phyloP scores from a whole-genome alignment of 2,329 filamentous ascomycete genomes.

The Trichoderma koningiopsis region DNA sequence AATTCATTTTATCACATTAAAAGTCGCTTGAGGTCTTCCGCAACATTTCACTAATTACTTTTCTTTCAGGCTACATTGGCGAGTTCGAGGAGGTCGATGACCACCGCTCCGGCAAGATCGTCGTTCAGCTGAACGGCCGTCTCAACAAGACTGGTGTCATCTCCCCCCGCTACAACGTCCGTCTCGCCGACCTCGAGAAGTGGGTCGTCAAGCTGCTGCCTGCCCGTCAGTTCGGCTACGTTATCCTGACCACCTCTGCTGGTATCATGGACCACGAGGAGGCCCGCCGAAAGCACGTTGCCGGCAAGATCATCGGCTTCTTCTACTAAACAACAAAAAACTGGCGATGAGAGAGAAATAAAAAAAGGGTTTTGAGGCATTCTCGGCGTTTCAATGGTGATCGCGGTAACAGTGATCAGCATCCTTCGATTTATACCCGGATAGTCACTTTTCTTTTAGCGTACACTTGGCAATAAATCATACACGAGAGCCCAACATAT shows the following conservation, averaged over 20 bases:
- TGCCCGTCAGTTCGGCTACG: conserved; percentile 99
- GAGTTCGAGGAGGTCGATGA: conserved; percentile 99
- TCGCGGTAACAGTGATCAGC: conserved; percentile 43
- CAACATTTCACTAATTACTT: conserved; percentile 70
- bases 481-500: conserved; percentile 25
- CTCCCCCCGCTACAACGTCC: conserved; percentile 98
- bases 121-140: conserved; percentile 97
- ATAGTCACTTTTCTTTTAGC: conserved; percentile 34
- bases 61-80: conserved; percentile 86
- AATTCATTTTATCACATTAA: conserved; percentile 39
- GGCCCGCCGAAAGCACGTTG: conserved; percentile 97
- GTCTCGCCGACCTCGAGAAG: conserved; percentile 97
- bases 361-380: conserved; percentile 37
- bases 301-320: conserved; percentile 99
- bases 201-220: conserved; percentile 99
- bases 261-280: conserved; percentile 99
- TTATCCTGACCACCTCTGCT: conserved; percentile 97
- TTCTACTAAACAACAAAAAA: conserved; percentile 74
- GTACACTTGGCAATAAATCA: conserved; percentile 41
- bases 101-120: conserved; percentile 99
- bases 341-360: conserved; percentile 29
- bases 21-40: conserved; percentile 86
- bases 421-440: conserved; percentile 36
- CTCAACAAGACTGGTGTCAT: conserved; percentile 99
- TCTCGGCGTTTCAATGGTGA: conserved; percentile 42